phyloP scores from a whole-genome alignment of 1,284 basidiomycete species.

The Phlebopus sp. region DNA sequence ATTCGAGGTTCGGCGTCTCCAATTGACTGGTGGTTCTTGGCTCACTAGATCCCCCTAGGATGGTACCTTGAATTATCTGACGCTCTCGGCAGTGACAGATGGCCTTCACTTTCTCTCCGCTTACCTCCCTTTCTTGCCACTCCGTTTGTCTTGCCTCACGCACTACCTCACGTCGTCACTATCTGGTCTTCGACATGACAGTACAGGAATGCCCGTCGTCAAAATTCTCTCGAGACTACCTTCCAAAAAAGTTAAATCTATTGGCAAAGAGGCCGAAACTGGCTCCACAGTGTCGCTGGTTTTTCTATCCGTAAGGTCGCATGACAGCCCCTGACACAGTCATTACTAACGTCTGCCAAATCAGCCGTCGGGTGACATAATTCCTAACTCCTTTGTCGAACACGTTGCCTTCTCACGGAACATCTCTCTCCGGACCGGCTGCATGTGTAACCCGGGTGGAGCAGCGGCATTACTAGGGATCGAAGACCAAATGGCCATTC shows the following conservation, averaged over 20 bases:
- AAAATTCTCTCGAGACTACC: constrained; percentile 63
- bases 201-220: constrained; percentile 53
- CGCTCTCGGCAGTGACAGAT: constrained; percentile 69
- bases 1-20: constrained; percentile 59
- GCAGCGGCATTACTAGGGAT: constrained; percentile 69
- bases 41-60: constrained; percentile 44
- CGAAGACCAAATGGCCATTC: constrained; percentile 60
- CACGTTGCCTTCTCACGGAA: constrained; percentile 58
- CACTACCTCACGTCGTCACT: constrained; percentile 56
- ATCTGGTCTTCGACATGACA: constrained; percentile 54
- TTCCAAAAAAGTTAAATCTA: constrained; percentile 46
- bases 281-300: constrained; percentile 65
- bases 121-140: constrained; percentile 73
- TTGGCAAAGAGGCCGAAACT: constrained; percentile 65
- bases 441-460: constrained; percentile 83
- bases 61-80: constrained; percentile 79
- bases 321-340: not conserved
- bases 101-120: constrained; percentile 72
- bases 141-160: constrained; percentile 65
- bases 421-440: constrained; percentile 77
- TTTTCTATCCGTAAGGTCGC: constrained; percentile 57
- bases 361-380: constrained; percentile 60
- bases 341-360: constrained; percentile 1
- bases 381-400: constrained; percentile 71
- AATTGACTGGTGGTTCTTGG: constrained; percentile 9